Conservation (phyloP, 208 protist genomes). For the Leishmania amazonensis region DNA sequence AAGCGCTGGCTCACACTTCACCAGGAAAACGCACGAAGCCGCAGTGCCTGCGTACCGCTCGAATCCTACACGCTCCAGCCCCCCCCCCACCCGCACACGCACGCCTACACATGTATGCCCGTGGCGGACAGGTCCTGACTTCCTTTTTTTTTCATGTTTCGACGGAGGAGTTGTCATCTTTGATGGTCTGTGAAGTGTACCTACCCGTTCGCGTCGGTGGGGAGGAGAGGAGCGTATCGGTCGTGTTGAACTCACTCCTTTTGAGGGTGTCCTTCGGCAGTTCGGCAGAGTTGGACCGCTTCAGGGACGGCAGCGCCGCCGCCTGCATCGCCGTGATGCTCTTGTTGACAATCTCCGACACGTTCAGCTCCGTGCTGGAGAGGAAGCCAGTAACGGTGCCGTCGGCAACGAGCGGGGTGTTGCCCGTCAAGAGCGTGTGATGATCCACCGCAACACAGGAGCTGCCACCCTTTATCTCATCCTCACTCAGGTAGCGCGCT, state of each 20-base stretch:
- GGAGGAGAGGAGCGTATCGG: neutral
- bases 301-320: neutral
- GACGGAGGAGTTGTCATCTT: conserved; percentile 9
- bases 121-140: too few species aligned
- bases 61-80: neutral
- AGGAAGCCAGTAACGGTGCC: conserved; percentile 10
- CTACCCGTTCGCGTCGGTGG: too few species aligned
- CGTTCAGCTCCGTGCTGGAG: conserved; percentile 27
- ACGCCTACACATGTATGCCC: neutral
- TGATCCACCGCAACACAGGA: conserved; percentile 30
- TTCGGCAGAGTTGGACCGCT: neutral
- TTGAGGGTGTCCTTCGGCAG: neutral
- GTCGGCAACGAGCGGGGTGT: conserved; percentile 21
- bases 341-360: conserved; percentile 39
- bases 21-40: neutral
- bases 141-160: conserved; percentile 15
- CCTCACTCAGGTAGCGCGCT: conserved; percentile 39
- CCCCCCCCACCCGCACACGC: too few species aligned
- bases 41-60: neutral
- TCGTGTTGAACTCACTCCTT: neutral
- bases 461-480: conserved; percentile 16
- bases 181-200: neutral
- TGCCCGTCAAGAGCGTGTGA: conserved; percentile 33
- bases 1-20: neutral
- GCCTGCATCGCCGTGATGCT: conserved; percentile 43